phyloP scores from a whole-genome alignment of 1,284 basidiomycete species.

The Cronartium ribicola region DNA sequence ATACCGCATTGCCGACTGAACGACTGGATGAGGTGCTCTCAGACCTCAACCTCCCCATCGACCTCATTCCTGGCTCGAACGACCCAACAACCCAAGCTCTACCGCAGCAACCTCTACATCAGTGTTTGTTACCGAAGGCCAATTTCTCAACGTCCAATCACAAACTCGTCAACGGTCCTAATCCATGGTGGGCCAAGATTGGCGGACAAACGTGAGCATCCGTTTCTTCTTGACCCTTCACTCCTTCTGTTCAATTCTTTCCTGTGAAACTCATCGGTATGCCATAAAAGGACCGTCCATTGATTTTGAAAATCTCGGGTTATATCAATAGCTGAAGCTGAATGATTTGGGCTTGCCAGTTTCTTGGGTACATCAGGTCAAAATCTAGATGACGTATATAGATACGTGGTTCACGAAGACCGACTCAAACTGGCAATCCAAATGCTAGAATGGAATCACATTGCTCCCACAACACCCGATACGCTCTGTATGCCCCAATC shows the following conservation, averaged over 20 bases:
- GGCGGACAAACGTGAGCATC: slow-evolving; percentile 53
- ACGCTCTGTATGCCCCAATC: slow-evolving; percentile 73
- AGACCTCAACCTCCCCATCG: slow-evolving; percentile 71
- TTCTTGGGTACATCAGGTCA: slow-evolving; percentile 84
- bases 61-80: slow-evolving; percentile 74
- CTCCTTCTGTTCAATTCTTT: neutral
- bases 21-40: slow-evolving; percentile 67
- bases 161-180: slow-evolving; percentile 75
- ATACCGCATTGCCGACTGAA: slow-evolving; percentile 69
- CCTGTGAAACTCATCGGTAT: too few relatives aligned
- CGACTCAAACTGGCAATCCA: slow-evolving; percentile 68
- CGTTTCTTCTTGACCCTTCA: slow-evolving; percentile 48
- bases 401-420: slow-evolving; percentile 66
- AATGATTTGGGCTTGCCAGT: slow-evolving; percentile 51
- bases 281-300: too few relatives aligned
- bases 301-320: too few relatives aligned
- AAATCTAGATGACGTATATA: slow-evolving; percentile 88
- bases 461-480: slow-evolving; percentile 96
- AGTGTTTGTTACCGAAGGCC: slow-evolving; percentile 75
- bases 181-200: slow-evolving; percentile 76
- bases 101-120: slow-evolving; percentile 89
- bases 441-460: slow-evolving; percentile 86
- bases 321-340: too few relatives aligned
- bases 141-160: slow-evolving; percentile 57
- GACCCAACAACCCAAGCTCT: slow-evolving; percentile 85